Base-by-base conservation (phyloP, 2,329 filamentous ascomycete genomes). In the Dryadomyces quercivorus region DNA sequence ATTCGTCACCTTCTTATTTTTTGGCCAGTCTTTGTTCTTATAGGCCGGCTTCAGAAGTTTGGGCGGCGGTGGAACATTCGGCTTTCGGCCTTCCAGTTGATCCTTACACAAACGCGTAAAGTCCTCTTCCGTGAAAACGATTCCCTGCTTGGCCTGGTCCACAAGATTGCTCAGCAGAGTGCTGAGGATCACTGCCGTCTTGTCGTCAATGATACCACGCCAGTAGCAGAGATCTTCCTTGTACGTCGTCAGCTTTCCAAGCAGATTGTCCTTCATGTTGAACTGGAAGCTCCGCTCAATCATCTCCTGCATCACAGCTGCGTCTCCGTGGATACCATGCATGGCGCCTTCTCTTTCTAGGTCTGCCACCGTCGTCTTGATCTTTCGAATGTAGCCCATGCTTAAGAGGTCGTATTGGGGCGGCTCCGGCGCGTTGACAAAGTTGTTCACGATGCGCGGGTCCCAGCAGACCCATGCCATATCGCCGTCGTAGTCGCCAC, bases 401-500 rank as follows among this genome's bases (percentile, higher is more conserved):
- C 66, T 55, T 7, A 76, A 69, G 0, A 84, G 64, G 52, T 79
- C 73, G 0, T 68, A 68, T 8, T 65, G 54, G 1, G 63, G 36
- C 0, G 77, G 78, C 6, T 75, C 66, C 0, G 74, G 69, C 0
- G 80, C 78, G 56, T 86, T 89, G 5, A 62, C 59, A 60, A 92
- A 92, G n/a, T 81, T 80, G 5, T 70, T 61, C 0, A 88, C 84
- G 3, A 93, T 75, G 0, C 69, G 66, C 0, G 72, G 69, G 31
- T 91, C 85, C 84, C 85, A 92, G 61, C 84, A 88, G 0, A 88
- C 69, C 85, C 86, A 91, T 5, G 86, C 80, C n/a, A 71, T 76
- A 58, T 93, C 88, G 0, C 88, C 88, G 59, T 92, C 87, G 58
- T 90, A 92, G 62, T 92, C 88, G 0, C 88, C 88, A 0, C 88